Base-by-base conservation (phyloP, 2,329 filamentous ascomycete genomes). In the Penicillium sumatraense region DNA sequence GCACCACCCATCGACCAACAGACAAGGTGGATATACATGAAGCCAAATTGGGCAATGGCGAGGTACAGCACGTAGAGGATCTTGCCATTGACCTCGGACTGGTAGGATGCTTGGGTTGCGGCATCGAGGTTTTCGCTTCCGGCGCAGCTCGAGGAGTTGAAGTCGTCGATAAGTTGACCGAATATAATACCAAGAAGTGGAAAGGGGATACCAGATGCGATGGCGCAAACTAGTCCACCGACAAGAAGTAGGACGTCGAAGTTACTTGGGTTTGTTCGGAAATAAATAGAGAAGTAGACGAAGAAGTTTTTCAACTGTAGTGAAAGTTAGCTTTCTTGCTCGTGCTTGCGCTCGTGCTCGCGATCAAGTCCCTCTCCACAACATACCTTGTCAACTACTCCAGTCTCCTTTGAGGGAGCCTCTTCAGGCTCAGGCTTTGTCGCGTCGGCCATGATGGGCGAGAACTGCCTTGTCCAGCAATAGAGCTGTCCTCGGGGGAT, bases 1-100 rank as follows among this genome's bases (percentile, higher is more conserved):
- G 86, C 85, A 53, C 86, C 86, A 57, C 82, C 80, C 61, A 89
- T 75, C 59, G 79, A 85, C 86, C 86, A 90, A 60, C 82, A 87
- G 9, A 83, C 76, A 26, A 86, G 79, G 66, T 89, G 84, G 51
- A 80, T 72, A 69, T 89, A 91, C 59, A 89, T 87, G 55, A 84
- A 74, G 31, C 80, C 77, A 61, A 90, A 86, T 55, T 83, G 82
- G 23, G 81, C 86, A 54, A 88, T 83, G 16, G 84, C 84, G 29
- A 90, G 79, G 66, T 87, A 88, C 13, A 88, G 80, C 18, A 89
- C 76, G 47, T 81, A 62, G 67, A 89, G 70, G 36, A 90, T 82
- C 63, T 85, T 87, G 47, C 74, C 66, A 66, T 86, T 71, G 41
- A 72, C 68, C 16, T 56, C 57, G 10, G 49, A 24, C 36, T 68